phyloP scores from a whole-genome alignment of 306 rosid species.

The Pueraria montana region DNA sequence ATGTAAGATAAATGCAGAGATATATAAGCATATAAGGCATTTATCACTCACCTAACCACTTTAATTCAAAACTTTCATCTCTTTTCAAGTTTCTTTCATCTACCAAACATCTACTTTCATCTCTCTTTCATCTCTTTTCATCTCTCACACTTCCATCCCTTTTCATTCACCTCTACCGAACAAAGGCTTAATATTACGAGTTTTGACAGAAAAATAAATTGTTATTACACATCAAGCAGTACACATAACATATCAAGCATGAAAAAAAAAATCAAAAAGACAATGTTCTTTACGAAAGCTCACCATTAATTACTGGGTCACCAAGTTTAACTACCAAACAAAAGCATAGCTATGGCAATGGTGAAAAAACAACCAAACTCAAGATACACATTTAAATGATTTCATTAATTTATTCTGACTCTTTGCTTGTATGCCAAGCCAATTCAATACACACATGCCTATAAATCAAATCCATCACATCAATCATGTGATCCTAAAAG shows the following conservation, averaged over 20 bases:
- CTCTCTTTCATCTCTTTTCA: too few species aligned
- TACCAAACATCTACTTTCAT: too few species aligned
- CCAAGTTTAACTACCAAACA: conserved; percentile 44
- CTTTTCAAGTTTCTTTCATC: too few species aligned
- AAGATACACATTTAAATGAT: background rate
- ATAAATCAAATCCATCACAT: conserved; percentile 33
- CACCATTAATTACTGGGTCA: conserved; percentile 10
- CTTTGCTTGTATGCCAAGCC: conserved; percentile 44
- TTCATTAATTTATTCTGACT: background rate
- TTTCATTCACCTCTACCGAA: too few species aligned
- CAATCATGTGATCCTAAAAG: background rate
- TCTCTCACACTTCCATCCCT: too few species aligned
- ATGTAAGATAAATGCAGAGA: too few species aligned
- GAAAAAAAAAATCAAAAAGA: background rate
- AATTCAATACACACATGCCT: background rate
- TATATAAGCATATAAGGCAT: too few species aligned
- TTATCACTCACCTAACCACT: too few species aligned
- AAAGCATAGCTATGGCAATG: background rate
- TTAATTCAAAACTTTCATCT: too few species aligned
- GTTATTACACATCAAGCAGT: too few species aligned
- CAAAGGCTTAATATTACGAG: too few species aligned
- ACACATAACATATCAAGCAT: background rate
- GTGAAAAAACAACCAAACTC: conserved; percentile 12
- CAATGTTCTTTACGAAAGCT: background rate
- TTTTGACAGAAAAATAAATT: too few species aligned